These are phyloP conservation scores for Paecilomyces niveus DNA, from an alignment of 2,329 filamentous ascomycete genomes.

Conservation along the genomic window DNA sequence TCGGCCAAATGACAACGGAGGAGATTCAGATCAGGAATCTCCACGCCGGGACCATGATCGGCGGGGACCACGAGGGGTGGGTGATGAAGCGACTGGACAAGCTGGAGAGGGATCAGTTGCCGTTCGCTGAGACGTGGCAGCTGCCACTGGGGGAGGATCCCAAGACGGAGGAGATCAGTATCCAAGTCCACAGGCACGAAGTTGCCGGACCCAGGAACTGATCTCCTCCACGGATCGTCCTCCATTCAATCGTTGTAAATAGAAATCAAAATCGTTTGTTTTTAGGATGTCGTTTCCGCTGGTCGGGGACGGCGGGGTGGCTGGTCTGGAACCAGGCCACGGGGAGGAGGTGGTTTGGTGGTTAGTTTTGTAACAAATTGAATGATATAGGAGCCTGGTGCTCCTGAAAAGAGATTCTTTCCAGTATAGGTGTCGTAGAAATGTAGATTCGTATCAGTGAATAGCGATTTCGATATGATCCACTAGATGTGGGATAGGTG, in stretches of 20 bases:
- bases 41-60: constrained; percentile 10
- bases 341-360: not conserved
- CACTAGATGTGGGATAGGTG: no score
- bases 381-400: not conserved
- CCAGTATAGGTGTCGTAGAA: not conserved
- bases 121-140: constrained; percentile 8
- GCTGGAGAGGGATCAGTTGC: constrained; percentile 9
- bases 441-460: not conserved
- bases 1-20: not conserved
- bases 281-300: not conserved
- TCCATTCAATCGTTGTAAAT: not conserved
- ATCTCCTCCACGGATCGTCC: constrained; percentile 1
- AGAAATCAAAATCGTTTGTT: not conserved
- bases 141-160: constrained; percentile 5
- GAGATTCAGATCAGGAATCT: constrained; percentile 1
- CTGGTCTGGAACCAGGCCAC: no score
- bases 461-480: no score
- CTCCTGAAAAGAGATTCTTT: not conserved
- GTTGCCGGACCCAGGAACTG: constrained; percentile 13
- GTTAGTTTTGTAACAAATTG: not conserved
- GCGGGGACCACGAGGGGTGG: constrained; percentile 7
- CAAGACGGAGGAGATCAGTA: constrained; percentile 9
- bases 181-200: constrained; percentile 11
- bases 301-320: not conserved
- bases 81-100: constrained; percentile 9